A percentile compares a stretch with the other conserved stretches of the same genome.
Conservation (phyloP, 2,329 filamentous ascomycete species). For the Fonsecaea erecta region DNA sequence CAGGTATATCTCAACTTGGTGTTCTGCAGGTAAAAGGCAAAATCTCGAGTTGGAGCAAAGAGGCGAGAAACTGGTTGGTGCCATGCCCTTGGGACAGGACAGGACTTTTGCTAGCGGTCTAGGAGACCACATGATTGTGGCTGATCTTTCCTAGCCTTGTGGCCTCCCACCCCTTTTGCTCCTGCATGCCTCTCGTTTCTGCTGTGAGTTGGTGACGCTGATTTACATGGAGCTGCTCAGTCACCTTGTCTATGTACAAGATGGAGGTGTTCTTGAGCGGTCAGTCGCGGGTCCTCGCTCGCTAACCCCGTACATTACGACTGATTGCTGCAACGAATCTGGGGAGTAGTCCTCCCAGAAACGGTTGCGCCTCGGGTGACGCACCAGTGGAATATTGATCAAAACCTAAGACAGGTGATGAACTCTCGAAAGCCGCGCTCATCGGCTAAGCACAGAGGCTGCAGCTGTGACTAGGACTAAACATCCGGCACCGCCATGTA, state of each 20-base stretch:
- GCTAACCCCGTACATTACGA: background rate
- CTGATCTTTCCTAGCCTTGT: background rate
- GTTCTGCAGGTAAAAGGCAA: background rate
- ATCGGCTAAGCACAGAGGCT: conserved; percentile 15
- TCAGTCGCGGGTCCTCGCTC: background rate
- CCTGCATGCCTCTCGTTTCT: background rate
- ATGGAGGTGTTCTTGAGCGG: background rate
- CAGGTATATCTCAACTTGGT: background rate
- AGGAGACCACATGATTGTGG: conserved; percentile 3
- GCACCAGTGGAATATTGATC: background rate
- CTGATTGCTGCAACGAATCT: background rate
- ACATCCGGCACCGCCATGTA: background rate
- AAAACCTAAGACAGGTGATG: background rate
- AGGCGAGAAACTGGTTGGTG: background rate
- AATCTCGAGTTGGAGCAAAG: background rate
- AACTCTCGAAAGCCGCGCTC: conserved; percentile 12
- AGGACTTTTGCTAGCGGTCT: conserved; percentile 8
- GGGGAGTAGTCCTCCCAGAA: background rate
- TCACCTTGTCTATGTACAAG: too few relatives aligned
- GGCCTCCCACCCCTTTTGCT: background rate
- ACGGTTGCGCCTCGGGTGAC: conserved; percentile 9
- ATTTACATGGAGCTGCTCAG: background rate
- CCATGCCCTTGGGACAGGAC: conserved; percentile 5
- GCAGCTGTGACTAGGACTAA: conserved; percentile 12
- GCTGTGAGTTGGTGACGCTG: background rate